Conservation (phyloP, 139 green algal species). For the Chlamydomonas schloesseri region DNA sequence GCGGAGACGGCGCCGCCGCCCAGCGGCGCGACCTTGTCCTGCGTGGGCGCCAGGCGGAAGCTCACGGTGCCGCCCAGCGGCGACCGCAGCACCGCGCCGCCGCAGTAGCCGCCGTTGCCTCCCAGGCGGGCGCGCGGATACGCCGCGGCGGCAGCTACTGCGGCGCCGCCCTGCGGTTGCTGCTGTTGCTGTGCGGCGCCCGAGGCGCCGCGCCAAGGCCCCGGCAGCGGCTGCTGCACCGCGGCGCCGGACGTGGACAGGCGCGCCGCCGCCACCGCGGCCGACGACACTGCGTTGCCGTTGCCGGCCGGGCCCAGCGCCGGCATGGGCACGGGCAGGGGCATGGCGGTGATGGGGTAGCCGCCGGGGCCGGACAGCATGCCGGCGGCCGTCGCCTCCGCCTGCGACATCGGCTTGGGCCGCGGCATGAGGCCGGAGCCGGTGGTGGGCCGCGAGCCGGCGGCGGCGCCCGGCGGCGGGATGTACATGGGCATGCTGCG, state of each 20-base stretch:
- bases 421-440: no score
- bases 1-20: neutral
- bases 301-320: no score
- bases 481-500: neutral
- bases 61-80: neutral
- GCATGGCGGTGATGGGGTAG: no score
- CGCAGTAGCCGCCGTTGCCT: neutral
- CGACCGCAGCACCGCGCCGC: neutral
- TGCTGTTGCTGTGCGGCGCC: neutral
- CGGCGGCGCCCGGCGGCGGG: no score
- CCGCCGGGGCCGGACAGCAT: no score
- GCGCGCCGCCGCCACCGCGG: neutral
- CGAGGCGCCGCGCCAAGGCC: neutral
- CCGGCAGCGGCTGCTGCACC: neutral
- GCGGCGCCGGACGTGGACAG: no score
- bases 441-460: no score
- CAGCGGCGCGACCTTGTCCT: neutral
- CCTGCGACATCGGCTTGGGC: no score
- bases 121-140: conserved; percentile 6
- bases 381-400: no score
- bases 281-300: no score
- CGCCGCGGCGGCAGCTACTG: neutral
- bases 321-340: no score
- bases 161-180: no score
- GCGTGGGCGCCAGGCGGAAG: neutral